Conservation (phyloP, 148 eudicot species). For the Tetragonia tetragonoides region DNA sequence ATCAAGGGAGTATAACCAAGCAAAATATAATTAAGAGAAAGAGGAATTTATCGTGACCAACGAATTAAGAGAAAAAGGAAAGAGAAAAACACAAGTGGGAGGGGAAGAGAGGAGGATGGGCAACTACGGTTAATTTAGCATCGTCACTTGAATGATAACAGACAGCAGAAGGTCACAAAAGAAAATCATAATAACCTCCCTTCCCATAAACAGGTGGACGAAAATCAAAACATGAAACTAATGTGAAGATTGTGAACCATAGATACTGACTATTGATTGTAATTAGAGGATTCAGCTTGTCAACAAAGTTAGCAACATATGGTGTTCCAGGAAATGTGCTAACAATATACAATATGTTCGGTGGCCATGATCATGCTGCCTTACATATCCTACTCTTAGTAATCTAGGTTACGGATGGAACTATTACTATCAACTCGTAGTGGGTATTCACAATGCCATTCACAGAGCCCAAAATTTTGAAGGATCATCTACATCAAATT, state of each 20-base stretch:
- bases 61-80: too few relatives aligned
- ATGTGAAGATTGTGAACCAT: background rate
- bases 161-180: too few relatives aligned
- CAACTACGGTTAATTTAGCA: background rate
- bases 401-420: background rate
- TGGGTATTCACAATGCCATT: conserved; percentile 16
- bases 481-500: conserved; percentile 14
- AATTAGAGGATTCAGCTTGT: too few relatives aligned
- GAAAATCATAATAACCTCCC: background rate
- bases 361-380: background rate
- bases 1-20: background rate
- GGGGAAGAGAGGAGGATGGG: background rate
- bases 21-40: background rate
- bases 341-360: background rate
- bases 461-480: conserved; percentile 17
- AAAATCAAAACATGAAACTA: background rate
- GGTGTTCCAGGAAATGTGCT: background rate
- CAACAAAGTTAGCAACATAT: background rate
- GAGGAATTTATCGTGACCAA: too few relatives aligned
- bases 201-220: background rate
- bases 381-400: background rate
- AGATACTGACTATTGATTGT: background rate
- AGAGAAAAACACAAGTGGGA: too few relatives aligned
- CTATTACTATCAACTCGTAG: background rate
- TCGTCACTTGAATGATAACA: too few relatives aligned